These are phyloP conservation scores for Coemansia sp. DNA, from an alignment of 192 early-diverging fungal genomes.

Conservation along the genomic window DNA sequence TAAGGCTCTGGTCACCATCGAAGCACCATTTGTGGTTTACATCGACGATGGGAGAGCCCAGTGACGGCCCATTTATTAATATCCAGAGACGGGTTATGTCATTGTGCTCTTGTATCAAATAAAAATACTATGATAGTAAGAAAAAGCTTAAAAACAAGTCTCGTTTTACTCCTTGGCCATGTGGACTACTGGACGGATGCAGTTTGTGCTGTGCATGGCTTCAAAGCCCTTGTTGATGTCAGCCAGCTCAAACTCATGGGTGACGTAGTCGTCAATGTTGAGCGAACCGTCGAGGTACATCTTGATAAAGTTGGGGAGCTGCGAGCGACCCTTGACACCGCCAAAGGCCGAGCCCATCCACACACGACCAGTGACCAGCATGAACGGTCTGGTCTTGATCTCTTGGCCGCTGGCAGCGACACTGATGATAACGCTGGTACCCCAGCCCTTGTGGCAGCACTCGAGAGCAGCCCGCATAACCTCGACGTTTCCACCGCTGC, in stretches of 20 bases:
- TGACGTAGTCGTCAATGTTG: conserved; percentile 91
- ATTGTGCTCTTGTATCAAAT: too few species aligned
- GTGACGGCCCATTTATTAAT: too few species aligned
- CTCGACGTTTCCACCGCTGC: conserved; percentile 82
- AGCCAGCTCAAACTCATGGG: conserved; percentile 71
- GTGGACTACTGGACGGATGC: conserved; percentile 52
- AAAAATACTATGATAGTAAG: background rate
- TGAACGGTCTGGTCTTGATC: conserved; percentile 91
- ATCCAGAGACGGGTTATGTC: too few species aligned
- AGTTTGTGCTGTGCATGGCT: conserved; percentile 75
- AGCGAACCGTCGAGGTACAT: conserved; percentile 80
- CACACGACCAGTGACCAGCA: conserved; percentile 91
- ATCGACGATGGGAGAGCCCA: conserved; percentile 14
- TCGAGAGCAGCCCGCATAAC: conserved; percentile 96
- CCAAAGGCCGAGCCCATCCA: conserved; percentile 98
- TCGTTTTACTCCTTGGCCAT: conserved; percentile 1
- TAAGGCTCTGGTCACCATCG: conserved; percentile 21
- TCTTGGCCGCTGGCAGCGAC: conserved; percentile 93
- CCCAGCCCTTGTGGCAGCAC: conserved; percentile 91
- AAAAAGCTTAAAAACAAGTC: background rate
- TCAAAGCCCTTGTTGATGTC: conserved; percentile 95
- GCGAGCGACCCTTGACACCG: conserved; percentile 90
- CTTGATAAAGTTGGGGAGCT: conserved; percentile 83
- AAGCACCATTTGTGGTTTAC: conserved; percentile 43
- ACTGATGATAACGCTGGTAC: conserved; percentile 83